Evolutionary conservation across 2,329 filamentous ascomycete species (phyloP), one percentile per base, ranked within the genome.

Genomic region (Sporothrix pseudoabietina): DNA sequence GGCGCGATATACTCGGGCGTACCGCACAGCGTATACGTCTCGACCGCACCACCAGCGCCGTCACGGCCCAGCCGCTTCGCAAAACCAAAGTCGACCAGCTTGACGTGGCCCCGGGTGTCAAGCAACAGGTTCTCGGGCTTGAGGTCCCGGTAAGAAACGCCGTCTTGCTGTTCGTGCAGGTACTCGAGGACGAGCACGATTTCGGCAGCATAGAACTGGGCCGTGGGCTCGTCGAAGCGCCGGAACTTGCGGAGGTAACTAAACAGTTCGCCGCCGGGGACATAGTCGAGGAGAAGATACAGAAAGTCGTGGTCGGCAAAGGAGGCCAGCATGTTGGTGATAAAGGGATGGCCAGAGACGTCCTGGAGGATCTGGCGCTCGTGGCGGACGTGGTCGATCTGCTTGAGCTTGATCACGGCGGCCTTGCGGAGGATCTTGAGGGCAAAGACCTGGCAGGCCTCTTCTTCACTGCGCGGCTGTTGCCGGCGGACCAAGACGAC

Each of bases 1-100:
- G 92, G 92, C 1, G 92, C 92, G 63, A 95, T 88, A 80, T 95
- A 95, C 79, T 95, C 92, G 63, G 92, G 92, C 1, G 92, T 95
- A 69, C 92, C 92, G 81, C 92, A 95, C 39, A 95, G 86, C 3
- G 92, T 95, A 78, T 94, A 95, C 6, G 92, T 94, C 82, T 94
- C 92, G 69, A 85, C 82, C 81, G 72, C 68, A 14, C 55, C 70
- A 32, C 70, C 74, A 52, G 75, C 76, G 63, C 84, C 83, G 63
- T 84, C 83, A 76, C 84, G 83, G 52, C 92, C 91, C 32, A 95
- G 85, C 75, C 91, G 89, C 85, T 95, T 95, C 61, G 92, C 92
- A 79, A 95, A 95, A 12, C 92, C 92, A 83, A 95, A 95, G 81
- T 95, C 92, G 4, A 95, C 92, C 68, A 95, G 85, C 81, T 93